Evolutionary conservation across 164 flowering plant species (phyloP), one percentile per base, ranked within the genome.

Genomic region (Euptelea pleiosperma): DNA sequence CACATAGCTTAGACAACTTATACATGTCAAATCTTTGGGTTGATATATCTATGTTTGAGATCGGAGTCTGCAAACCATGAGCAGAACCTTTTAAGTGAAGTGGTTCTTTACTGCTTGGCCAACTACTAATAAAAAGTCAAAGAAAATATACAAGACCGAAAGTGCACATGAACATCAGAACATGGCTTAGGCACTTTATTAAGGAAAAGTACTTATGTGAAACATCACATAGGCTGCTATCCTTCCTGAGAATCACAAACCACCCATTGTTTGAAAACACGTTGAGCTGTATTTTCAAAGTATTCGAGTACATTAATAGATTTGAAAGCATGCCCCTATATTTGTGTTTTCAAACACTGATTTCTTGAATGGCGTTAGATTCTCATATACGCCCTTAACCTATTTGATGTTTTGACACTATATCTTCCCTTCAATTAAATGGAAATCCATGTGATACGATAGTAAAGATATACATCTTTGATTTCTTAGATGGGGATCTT

Each of bases 161-260:
- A 26, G 6, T 12, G 40, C 18, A 18, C 5, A 9, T 15, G 14
- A 5, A 3, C 8, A 52, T 10, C 18, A 25, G 8, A 29, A 50
- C 12, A 9, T 0, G 22, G 3, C 14, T 45, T 31, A 42, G 36
- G 8, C 36, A 41, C 37, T 56, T 56, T 18, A 28, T 31, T 0
- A 25, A n/a, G 34, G 41, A 15, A 36, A 52, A 22, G 19, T 8
- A 18, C 11, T 14, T 14, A 35, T n/a, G 26, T 45, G 34, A 42
- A 44, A 54, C 61, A 62, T 62, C 66, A 54, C 12, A 33, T 54
- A 54, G 53, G 59, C 6, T 26, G 40, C 9, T 29, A 2, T 28
- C 48, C 46, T 34, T 45, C 26, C 8, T 3, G 31, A 53, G 52
- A 62, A 52, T 43, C 43, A 24, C 15, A 35, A 44, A 28, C 34